Percentiles rank a stretch among this genome's conserved stretches.
phyloP scores from a whole-genome alignment of 805 yeast species.

The Yarrowia deformans region DNA sequence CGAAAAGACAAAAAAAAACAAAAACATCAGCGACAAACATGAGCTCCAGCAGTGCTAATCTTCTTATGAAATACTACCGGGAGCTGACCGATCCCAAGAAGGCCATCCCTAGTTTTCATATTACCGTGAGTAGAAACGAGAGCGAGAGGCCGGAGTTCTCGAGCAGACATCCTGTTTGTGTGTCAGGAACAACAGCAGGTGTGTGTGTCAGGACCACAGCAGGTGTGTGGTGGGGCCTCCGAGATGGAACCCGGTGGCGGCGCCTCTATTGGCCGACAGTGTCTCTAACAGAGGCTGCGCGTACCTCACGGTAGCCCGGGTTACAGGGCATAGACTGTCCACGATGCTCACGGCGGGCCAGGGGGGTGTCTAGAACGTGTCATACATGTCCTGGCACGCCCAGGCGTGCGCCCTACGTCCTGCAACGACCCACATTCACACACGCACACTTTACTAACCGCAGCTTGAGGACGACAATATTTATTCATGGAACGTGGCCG shows the following conservation, averaged over 20 bases:
- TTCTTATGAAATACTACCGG: conserved; percentile 89
- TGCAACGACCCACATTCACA: background rate
- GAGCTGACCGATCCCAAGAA: conserved; percentile 93
- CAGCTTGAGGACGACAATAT: conserved; percentile 60
- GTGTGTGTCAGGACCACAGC: no score
- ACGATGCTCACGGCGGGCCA: no score
- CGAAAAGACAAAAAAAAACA: conserved; percentile 1
- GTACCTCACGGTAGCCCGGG: no score
- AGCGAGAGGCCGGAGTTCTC: background rate
- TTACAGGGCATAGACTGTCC: no score
- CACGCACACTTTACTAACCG: conserved; percentile 7
- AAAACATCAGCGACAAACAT: conserved; percentile 18
- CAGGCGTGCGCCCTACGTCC: background rate
- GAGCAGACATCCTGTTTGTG: background rate
- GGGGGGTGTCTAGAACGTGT: no score
- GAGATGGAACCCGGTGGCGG: no score
- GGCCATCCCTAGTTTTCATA: conserved; percentile 75
- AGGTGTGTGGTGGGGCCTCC: no score
- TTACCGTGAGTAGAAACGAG: conserved; percentile 53
- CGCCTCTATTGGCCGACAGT: no score
- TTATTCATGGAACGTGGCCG: conserved; percentile 74
- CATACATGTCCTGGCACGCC: no score
- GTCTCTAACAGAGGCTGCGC: no score
- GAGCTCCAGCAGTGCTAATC: conserved; percentile 54
- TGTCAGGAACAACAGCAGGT: background rate